These are phyloP conservation scores for Sphagnum fallax DNA, from an alignment of 228 moss, liverwort and hornwort species.

Conservation along the genomic window DNA sequence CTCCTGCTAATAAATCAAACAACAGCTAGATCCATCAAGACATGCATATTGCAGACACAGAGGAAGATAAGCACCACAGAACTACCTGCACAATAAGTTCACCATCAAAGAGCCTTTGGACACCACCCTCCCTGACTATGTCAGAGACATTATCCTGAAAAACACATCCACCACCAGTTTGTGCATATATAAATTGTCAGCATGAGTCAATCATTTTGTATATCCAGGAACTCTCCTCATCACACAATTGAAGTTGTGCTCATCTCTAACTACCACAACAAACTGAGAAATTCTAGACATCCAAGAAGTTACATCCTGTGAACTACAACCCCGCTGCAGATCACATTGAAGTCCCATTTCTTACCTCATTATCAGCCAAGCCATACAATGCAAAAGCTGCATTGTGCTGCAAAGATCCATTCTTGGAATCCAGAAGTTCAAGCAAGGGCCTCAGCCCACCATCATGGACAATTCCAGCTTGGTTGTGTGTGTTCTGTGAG, in stretches of 20 bases:
- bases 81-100: constrained; percentile 92
- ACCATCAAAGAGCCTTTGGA: constrained; percentile 89
- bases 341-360: neutral
- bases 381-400: constrained; percentile 97
- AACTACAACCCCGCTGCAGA: neutral
- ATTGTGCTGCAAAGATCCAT: constrained; percentile 95
- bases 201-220: too few species aligned
- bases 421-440: constrained; percentile 94
- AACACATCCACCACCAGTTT: too few species aligned
- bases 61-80: neutral
- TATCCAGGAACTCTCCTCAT: too few species aligned
- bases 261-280: too few species aligned
- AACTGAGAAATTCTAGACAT: too few species aligned
- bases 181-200: too few species aligned
- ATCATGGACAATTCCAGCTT: constrained; percentile 99
- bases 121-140: constrained; percentile 98
- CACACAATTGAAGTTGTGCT: too few species aligned
- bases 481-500: constrained; percentile 99
- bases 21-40: too few species aligned
- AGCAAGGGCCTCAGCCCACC: constrained; percentile 91
- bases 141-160: constrained; percentile 96
- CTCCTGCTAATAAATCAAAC: too few species aligned
- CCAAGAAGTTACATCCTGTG: neutral
- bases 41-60: too few species aligned
- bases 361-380: constrained; percentile 95